Evolutionary conservation across 345 rosid species (phyloP).

Genomic region (Durio zibethinus): DNA sequence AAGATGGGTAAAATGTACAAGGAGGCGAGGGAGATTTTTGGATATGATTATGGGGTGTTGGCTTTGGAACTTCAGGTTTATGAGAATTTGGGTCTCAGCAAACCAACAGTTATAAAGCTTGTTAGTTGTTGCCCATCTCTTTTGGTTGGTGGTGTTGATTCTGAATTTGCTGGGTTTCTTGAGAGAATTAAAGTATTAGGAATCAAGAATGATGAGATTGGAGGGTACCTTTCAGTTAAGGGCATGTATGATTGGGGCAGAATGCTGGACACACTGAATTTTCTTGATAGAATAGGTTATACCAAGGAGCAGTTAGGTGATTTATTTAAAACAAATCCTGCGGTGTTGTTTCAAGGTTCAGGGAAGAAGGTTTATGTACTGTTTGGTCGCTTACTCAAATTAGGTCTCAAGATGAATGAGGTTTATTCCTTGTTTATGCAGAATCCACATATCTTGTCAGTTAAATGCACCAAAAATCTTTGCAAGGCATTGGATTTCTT

Average conservation of each 20-base stretch:
- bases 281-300: slow-evolving; percentile 59
- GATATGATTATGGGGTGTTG: slow-evolving; percentile 43
- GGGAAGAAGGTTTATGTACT: slow-evolving; percentile 58
- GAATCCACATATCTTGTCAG: slow-evolving; percentile 38
- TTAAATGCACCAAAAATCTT: slow-evolving; percentile 44
- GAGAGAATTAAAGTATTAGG: slow-evolving; percentile 47
- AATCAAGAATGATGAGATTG: slow-evolving; percentile 51
- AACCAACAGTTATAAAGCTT: slow-evolving; percentile 50
- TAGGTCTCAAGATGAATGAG: slow-evolving; percentile 50
- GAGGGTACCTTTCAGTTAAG: slow-evolving; percentile 34
- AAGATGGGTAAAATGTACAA: slow-evolving; percentile 65
- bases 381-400: slow-evolving; percentile 58
- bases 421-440: slow-evolving; percentile 40
- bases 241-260: slow-evolving; percentile 55
- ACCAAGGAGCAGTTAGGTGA: slow-evolving; percentile 44
- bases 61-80: slow-evolving; percentile 43
- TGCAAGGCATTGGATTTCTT: slow-evolving; percentile 46
- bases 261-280: slow-evolving; percentile 51
- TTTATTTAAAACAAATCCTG: slow-evolving; percentile 48
- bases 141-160: slow-evolving; percentile 48
- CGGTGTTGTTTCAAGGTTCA: slow-evolving; percentile 54
- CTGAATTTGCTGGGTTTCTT: slow-evolving; percentile 45
- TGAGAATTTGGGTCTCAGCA: slow-evolving; percentile 59
- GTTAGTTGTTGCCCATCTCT: slow-evolving; percentile 54
- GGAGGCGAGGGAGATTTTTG: slow-evolving; percentile 59